These are phyloP conservation scores for Penicillium vulpinum DNA, from an alignment of 2,329 filamentous ascomycete species.

Conservation along the genomic window DNA sequence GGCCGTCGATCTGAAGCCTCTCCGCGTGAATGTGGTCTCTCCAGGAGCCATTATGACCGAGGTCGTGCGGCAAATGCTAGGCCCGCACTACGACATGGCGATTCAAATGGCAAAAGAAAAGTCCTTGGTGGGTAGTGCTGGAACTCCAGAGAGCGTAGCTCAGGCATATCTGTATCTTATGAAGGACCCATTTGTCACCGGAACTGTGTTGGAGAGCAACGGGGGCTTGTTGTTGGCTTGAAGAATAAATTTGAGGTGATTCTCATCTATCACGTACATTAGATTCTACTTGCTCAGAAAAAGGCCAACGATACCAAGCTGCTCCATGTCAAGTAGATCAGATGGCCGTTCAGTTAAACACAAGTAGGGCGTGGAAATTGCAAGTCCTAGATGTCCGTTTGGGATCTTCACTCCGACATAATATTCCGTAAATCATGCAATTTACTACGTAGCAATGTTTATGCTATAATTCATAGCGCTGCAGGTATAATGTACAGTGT, in stretches of 20 bases:
- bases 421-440: too few relatives aligned
- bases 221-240: conserved; percentile 37
- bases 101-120: conserved; percentile 13
- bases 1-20: conserved; percentile 44
- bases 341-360: too few relatives aligned
- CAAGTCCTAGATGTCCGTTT: too few relatives aligned
- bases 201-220: conserved; percentile 35
- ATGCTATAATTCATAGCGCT: too few relatives aligned
- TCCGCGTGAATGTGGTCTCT: conserved; percentile 46
- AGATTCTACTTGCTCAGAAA: too few relatives aligned
- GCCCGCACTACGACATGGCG: conserved; percentile 27
- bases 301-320: too few relatives aligned
- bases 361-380: too few relatives aligned
- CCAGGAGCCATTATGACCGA: conserved; percentile 47
- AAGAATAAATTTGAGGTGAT: background rate
- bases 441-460: too few relatives aligned
- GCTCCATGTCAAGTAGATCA: too few relatives aligned
- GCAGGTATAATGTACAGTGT: too few relatives aligned
- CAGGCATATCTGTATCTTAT: conserved; percentile 49
- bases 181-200: conserved; percentile 45
- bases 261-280: too few relatives aligned
- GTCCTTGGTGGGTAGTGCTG: conserved; percentile 25
- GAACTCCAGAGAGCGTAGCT: conserved; percentile 40
- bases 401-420: too few relatives aligned
- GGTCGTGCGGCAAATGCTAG: conserved; percentile 26